Evolutionary conservation across 441 rosid genomes (phyloP).

Genomic region (Brassica hybrid): DNA sequence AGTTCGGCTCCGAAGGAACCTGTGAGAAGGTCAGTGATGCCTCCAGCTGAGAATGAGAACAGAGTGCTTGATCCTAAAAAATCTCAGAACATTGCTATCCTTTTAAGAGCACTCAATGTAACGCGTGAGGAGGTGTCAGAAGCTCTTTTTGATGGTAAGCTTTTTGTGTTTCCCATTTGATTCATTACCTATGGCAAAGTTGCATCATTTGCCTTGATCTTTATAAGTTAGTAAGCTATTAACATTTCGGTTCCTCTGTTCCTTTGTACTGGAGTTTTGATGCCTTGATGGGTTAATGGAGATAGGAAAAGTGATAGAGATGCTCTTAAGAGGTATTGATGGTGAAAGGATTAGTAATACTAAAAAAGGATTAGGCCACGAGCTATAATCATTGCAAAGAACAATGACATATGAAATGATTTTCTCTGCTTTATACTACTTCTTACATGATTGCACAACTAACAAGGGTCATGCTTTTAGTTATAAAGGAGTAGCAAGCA

Average conservation of each 20-base stretch:
- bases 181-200: neutral
- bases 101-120: constrained; percentile 89
- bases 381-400: constrained; percentile 37
- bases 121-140: constrained; percentile 94
- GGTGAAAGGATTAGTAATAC: neutral
- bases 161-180: constrained; percentile 12
- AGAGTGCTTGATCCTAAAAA: constrained; percentile 97
- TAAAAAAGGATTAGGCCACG: constrained; percentile 25
- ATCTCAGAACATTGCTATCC: constrained; percentile 96
- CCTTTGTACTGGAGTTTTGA: neutral
- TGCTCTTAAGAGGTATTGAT: constrained; percentile 1
- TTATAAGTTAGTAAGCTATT: constrained; percentile 5
- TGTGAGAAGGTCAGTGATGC: constrained; percentile 67
- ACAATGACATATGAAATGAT: constrained; percentile 25
- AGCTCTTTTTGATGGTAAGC: constrained; percentile 92
- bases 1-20: constrained; percentile 70
- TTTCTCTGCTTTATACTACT: constrained; percentile 35
- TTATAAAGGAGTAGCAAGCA: neutral
- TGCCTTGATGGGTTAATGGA: neutral
- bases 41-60: constrained; percentile 72
- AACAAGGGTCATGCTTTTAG: neutral
- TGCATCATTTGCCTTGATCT: neutral
- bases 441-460: constrained; percentile 23
- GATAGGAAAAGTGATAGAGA: constrained; percentile 13
- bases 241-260: neutral